phyloP scores from a whole-genome alignment of 805 yeast genomes.

The Starmerella davenportii region DNA sequence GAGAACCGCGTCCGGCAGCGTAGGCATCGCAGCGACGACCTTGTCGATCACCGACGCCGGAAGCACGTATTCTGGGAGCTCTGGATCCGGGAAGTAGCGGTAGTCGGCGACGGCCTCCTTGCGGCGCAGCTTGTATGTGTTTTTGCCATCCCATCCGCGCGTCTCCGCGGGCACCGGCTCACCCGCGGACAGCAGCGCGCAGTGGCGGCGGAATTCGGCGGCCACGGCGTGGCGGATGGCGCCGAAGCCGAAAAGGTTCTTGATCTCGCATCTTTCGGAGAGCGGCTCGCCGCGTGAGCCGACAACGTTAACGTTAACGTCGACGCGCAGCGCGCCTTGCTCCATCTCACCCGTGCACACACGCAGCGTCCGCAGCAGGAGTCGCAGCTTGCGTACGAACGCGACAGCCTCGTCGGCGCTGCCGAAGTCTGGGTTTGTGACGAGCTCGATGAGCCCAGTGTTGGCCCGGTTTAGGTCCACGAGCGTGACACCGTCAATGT shows the following conservation, averaged over 20 bases:
- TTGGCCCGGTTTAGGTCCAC: slow-evolving; percentile 75
- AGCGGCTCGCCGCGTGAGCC: slow-evolving; percentile 12
- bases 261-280: slow-evolving; percentile 66
- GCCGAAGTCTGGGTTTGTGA: slow-evolving; percentile 74
- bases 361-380: slow-evolving; percentile 44
- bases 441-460: slow-evolving; percentile 75
- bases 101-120: slow-evolving; percentile 78
- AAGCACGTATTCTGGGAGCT: slow-evolving; percentile 44
- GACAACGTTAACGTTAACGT: slow-evolving; percentile 68
- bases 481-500: slow-evolving; percentile 29
- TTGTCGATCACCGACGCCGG: slow-evolving; percentile 28
- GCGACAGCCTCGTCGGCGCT: slow-evolving; percentile 49
- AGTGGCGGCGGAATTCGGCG: slow-evolving; percentile 56
- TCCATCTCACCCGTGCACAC: slow-evolving; percentile 84
- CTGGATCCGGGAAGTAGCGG: slow-evolving; percentile 89
- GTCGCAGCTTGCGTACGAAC: slow-evolving; percentile 67
- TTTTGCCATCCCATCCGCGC: slow-evolving; percentile 75
- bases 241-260: slow-evolving; percentile 69
- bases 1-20: slow-evolving; percentile 43
- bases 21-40: slow-evolving; percentile 29
- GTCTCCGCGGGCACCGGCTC: slow-evolving; percentile 39
- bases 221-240: slow-evolving; percentile 62
- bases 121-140: slow-evolving; percentile 47
- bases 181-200: slow-evolving; percentile 29
- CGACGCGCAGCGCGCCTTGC: slow-evolving; percentile 87